Conservation (phyloP, 805 yeast genomes). For the Pichia heedii region DNA sequence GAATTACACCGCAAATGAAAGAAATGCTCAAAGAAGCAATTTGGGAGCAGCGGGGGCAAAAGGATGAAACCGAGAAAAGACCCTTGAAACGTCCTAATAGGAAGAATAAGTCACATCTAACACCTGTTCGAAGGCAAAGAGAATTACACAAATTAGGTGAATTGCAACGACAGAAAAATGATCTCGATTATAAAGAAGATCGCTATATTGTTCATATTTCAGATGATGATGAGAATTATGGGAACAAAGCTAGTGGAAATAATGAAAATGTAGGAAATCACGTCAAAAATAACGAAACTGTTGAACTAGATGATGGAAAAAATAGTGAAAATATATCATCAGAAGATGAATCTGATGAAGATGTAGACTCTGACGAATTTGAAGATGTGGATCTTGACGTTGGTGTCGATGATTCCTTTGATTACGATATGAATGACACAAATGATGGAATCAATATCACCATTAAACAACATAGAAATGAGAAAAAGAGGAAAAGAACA, state of each 20-base stretch:
- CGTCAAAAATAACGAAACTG: background rate
- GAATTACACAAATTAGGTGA: background rate
- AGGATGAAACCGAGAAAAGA: background rate
- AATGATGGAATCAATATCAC: slow-evolving; percentile 19
- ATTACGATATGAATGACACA: slow-evolving; percentile 3
- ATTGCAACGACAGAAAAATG: background rate
- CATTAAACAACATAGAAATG: slow-evolving; percentile 9
- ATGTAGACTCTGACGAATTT: slow-evolving; percentile 31
- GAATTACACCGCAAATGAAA: background rate
- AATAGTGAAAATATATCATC: slow-evolving; percentile 8
- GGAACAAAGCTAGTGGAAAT: background rate
- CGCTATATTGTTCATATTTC: slow-evolving; percentile 6
- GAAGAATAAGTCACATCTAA: background rate
- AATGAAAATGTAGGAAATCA: background rate
- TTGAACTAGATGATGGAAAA: background rate
- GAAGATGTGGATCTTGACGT: slow-evolving; percentile 30
- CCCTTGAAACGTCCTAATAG: background rate
- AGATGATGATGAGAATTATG: slow-evolving; percentile 3
- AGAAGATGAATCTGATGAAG: slow-evolving; percentile 22
- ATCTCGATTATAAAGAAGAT: background rate
- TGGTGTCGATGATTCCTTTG: background rate
- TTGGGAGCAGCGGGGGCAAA: background rate
- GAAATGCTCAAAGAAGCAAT: background rate
- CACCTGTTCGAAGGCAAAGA: slow-evolving; percentile 7
- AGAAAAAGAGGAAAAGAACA: slow-evolving; percentile 21